Base-by-base conservation (phyloP, 2,329 filamentous ascomycete species). In the Aspergillus awamori region DNA sequence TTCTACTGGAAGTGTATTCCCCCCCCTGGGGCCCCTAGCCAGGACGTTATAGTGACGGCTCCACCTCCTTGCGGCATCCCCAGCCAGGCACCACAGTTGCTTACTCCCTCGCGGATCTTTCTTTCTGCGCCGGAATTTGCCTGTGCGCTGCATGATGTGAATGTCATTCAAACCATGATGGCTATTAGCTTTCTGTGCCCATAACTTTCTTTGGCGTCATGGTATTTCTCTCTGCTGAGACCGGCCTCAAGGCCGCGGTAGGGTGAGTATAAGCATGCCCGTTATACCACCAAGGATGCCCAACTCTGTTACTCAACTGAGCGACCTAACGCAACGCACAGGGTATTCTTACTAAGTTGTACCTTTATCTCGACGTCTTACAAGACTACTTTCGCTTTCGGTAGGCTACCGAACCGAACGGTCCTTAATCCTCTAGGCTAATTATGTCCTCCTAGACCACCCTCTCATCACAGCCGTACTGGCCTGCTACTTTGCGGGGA, bases 401-500 rank as follows among this genome's bases (percentile, higher is more conserved):
- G 76, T 79, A 62, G 65, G 74, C 62, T 13, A 11, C 8, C 30
- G 36, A 59, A 26, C 24, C n/a, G 33, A 45, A 17, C 24, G 4
- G 36, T 45, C 41, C 41, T 10, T n/a, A 5, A 11, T 45, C 8
- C 26, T 39, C 15, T 28, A 17, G 36, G 45, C 60, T 52, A 53
- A 60, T 15, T 36, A 52, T 69, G 56, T 28, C 20, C 47, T 48
- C 49, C 30, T 59, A 81, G 82, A 83, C 65, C 79, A 78, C 53
- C 81, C 82, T 4, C 65, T 82, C 13, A 80, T 80, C 64, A 76
- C 80, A 6, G 69, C 74, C 17, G 72, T 80, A 39, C 64, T 81
- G 4, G 68, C 76, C 22, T 79, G 82, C 41, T 74, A 77, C 43
- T 69, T 78, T 24, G 70, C 77, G 8, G 80, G 79, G 8, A 63